Base-by-base conservation (phyloP, 352 stramenopile species). In the Blastocystis sp. region DNA sequence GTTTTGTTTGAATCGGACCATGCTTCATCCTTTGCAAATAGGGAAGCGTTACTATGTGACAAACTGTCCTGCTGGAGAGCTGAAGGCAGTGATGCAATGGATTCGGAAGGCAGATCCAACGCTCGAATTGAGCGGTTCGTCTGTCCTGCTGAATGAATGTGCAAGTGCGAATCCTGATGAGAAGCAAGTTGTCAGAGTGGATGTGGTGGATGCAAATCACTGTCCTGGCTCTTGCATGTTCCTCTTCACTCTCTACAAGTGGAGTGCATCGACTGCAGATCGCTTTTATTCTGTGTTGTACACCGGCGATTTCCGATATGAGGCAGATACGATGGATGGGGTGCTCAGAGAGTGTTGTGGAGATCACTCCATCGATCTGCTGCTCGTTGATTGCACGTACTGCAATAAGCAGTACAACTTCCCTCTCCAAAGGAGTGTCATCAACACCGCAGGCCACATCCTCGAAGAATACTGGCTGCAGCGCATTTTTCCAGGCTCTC, bases 161-260 rank as follows among this genome's bases (percentile, higher is more conserved):
- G 70, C 39, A 34, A 45, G 37, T 18, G 45, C 63, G 34, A 9
- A 34, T 20, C 0, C 64, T 41, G 30, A 24, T 5, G 3, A 56
- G 13, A 24, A 6, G 16, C 34, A 53, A n/a, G 26, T 78, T 34
- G 45, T 81, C 4, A 45, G 39, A 62, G 43, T 81, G 4, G 70
- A 81, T 41, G 70, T 81, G 0, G 39, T 81, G 0, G 70, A 81
- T 41, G 70, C 70, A 0, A 62, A 81, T 24, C 70, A 81, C 45
- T 81, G 70, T 64, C 70, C 70, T 26, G 70, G 70, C 16, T 50
- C 70, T 0, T 81, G 70, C 11, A 81, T 81, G 34, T 81, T 81
- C n/a, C 45, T 81, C 13, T 81, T 81, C 20, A 65, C 70, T 16
- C 45, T 81, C 11, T 81, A 47, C 20, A 20, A 64, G 39, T 81